Base-by-base conservation (phyloP, 257 asterid genomes). In the Fraxinus americana region DNA sequence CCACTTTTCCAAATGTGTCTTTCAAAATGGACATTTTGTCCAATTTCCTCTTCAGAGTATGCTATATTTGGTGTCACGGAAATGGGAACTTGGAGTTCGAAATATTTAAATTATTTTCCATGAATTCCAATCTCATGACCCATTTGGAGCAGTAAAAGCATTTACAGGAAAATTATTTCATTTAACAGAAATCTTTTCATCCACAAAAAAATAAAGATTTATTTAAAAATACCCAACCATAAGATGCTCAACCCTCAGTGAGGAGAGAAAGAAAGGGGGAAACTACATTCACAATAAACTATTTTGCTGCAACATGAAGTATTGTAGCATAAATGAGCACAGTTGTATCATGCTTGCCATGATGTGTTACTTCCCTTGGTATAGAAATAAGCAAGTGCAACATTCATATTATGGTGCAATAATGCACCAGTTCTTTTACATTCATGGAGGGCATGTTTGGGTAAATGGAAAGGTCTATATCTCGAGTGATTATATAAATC, bases 81-180 rank as follows among this genome's bases (percentile, higher is more conserved):
- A 17, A 59, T 38, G 21, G 75, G 67, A 6, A 73, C 57, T 32
- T 30, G 52, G 57, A 43, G 43, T 27, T 72, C 17, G 54, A 30
- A 39, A 52, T 10, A 4, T 72, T 7, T 32, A 12, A 45, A 17
- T 63, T 43, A 45, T 21, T 63, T 70, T 61, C 4, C 23, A 39
- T 25, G 79, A 61, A 29, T 67, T 30, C 34, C 30, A 39, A 72
- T 45, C n/a, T 73, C 45, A 73, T 16, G 66, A n/a, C 43, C 57
- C 48, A 14, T 35, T 21, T n/a, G 19, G 39, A 17, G 77, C 27
- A 4, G 11, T 72, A n/a, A 17, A 16, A 50, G 27, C 35, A 71
- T 13, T 29, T 5, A 71, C 9, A 1, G 5, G 27, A 45, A 80
- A 69, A 59, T 54, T 27, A 45, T 61, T 65, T 27, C 65, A 43